A percentile compares a stretch with the other conserved stretches of the same genome.
Conservation (phyloP, 2,329 filamentous ascomycete species). For the Tolypocladium pustulatum region DNA sequence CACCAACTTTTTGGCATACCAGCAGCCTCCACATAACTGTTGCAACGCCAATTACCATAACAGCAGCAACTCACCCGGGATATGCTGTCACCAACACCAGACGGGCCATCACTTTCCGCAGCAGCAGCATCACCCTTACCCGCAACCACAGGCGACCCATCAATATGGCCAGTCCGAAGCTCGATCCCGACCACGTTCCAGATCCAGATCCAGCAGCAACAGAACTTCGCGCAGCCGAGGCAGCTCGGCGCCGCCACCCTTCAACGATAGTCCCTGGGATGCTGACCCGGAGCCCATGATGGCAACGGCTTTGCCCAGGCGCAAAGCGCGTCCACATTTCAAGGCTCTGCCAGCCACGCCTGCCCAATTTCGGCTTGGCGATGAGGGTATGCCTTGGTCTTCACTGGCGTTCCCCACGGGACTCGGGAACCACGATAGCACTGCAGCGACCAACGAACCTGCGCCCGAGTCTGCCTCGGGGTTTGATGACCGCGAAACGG, state of each 20-base stretch:
- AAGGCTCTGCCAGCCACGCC: background rate
- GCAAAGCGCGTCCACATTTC: slow-evolving; percentile 6
- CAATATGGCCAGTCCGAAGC: background rate
- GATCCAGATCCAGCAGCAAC: background rate
- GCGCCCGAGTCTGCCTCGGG: background rate
- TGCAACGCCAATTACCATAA: background rate
- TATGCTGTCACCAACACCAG: background rate
- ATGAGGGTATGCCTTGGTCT: slow-evolving; percentile 36
- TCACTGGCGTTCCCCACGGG: background rate
- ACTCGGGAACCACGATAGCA: background rate
- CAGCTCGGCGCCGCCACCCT: slow-evolving; percentile 36
- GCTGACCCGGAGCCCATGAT: slow-evolving; percentile 18
- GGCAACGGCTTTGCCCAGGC: slow-evolving; percentile 14
- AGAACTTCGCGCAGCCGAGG: slow-evolving; percentile 19
- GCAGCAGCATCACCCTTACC: background rate
- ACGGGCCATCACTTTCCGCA: background rate
- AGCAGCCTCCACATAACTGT: background rate
- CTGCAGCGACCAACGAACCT: background rate
- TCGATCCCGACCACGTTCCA: background rate
- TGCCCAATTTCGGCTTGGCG: background rate
- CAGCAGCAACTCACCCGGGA: too few species aligned
- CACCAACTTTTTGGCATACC: background rate
- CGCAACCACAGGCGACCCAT: background rate
- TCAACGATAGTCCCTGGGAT: slow-evolving; percentile 38
- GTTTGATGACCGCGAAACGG: slow-evolving; percentile 22